Evolutionary conservation across 345 rosid species (phyloP), one percentile per base, ranked within the genome.

Genomic region (Citrus sp.): DNA sequence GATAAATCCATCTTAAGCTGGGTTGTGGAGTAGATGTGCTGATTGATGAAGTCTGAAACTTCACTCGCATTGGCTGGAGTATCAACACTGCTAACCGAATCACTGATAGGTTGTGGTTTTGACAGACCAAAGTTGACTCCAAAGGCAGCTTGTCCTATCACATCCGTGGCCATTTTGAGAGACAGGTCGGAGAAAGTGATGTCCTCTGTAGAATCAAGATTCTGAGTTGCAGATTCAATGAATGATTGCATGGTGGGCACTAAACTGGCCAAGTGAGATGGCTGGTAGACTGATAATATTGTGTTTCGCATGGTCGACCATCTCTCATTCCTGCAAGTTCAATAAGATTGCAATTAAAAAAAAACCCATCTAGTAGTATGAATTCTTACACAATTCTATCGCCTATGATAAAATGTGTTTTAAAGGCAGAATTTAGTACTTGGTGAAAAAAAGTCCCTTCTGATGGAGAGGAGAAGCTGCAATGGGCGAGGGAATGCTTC

Each of bases 401-500:
- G 16, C 16, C 18, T 46, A 3, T 46, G 51, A 12, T 19, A 34
- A 65, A 18, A 32, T 32, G 69, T 65, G 21, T 18, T 67, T 38
- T 13, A 7, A 70, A 60, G 14, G 21, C 5, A 25, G 5, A 5
- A 63, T 22, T 46, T 16, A 32, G 51, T 81, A 94, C 98, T 85
- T 92, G 70, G 96, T 93, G 90, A 95, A 95, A 89, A 95, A 95
- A 88, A 92, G 97, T 7, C 99, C 98, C 80, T 93, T 92, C 76
- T 92, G 95, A 79, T 93, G 98, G 85, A 93, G 96, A 35, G 99
- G 98, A 74, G 97, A 95, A 70, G 97, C 91, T 64, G 97, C 83
- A 72, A 95, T 95, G 56, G 98, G 98, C 78, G 98, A 93, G 13
- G 97, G 99, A 58, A 95, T 88, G 89, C 99, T 95, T 84, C 97